These are phyloP conservation scores for Fusarium stilboides DNA, from an alignment of 2,329 filamentous ascomycete genomes.

Conservation along the genomic window DNA sequence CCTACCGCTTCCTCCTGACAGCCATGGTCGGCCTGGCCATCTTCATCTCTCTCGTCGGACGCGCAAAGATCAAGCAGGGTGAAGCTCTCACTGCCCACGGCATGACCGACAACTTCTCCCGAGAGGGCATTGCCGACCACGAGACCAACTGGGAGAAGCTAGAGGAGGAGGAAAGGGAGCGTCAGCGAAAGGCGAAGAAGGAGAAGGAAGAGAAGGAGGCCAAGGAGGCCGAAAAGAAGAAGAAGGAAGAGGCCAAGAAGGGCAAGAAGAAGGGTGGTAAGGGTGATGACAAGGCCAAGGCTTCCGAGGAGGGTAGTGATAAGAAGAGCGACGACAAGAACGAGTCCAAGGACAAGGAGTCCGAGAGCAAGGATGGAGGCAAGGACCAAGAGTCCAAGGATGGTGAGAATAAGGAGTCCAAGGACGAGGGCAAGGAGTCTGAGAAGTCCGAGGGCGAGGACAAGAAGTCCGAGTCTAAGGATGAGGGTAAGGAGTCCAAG, in stretches of 20 bases:
- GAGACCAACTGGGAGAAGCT: slow-evolving; percentile 63
- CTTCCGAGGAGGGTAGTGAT: slow-evolving; percentile 42
- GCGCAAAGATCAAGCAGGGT: slow-evolving; percentile 76
- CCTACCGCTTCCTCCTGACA: slow-evolving; percentile 93
- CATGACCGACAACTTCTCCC: slow-evolving; percentile 58
- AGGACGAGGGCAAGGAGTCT: slow-evolving; percentile 16
- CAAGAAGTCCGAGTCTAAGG: slow-evolving; percentile 31
- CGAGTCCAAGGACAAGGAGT: slow-evolving; percentile 40
- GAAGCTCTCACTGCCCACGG: slow-evolving; percentile 52
- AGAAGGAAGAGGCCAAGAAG: slow-evolving; percentile 53
- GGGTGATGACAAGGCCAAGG: slow-evolving; percentile 33
- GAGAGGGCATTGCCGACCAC: slow-evolving; percentile 54
- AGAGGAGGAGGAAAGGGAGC: slow-evolving; percentile 60
- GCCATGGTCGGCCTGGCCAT: slow-evolving; percentile 90
- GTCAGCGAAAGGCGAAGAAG: slow-evolving; percentile 57
- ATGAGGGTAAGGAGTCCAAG: slow-evolving; percentile 36
- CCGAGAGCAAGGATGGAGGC: slow-evolving; percentile 35
- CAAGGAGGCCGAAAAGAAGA: slow-evolving; percentile 54
- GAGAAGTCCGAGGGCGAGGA: slow-evolving; percentile 47
- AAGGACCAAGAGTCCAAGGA: slow-evolving; percentile 21
- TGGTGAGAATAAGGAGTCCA: slow-evolving; percentile 40
- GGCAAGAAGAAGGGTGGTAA: slow-evolving; percentile 50
- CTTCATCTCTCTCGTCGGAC: slow-evolving; percentile 83
- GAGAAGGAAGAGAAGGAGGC: slow-evolving; percentile 57
- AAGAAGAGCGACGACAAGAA: slow-evolving; percentile 42